Percentiles rank a stretch among this genome's conserved stretches.
Conservation (phyloP, 1,284 basidiomycete genomes). For the Amylostereum areolatum region DNA sequence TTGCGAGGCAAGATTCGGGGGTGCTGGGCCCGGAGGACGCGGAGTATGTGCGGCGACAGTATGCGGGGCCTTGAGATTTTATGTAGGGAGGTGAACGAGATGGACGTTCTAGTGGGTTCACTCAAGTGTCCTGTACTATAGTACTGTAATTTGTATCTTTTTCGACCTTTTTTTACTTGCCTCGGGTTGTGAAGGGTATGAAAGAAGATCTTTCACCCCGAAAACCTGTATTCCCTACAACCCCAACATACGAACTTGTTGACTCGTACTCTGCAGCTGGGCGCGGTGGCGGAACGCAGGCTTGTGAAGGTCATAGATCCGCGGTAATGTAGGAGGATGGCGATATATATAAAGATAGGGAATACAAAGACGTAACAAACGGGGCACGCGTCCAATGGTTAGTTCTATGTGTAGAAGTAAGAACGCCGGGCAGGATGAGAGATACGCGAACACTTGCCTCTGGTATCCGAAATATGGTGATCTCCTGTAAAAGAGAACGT, state of each 20-base stretch:
- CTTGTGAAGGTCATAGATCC: background rate
- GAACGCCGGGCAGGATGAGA: background rate
- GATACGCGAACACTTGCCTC: constrained; percentile 39
- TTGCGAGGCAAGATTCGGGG: constrained; percentile 4
- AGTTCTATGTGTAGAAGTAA: background rate
- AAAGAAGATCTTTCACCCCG: too few relatives aligned
- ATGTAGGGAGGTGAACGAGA: too few relatives aligned
- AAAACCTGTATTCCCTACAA: too few relatives aligned
- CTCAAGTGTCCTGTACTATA: background rate
- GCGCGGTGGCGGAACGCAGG: too few relatives aligned
- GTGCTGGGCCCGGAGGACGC: constrained; percentile 5
- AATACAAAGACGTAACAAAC: background rate
- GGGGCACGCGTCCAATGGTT: background rate
- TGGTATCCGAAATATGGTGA: constrained; percentile 71
- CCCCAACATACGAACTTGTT: too few relatives aligned
- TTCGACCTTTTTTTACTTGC: too few relatives aligned
- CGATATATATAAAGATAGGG: constrained; percentile 1
- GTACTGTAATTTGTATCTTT: too few relatives aligned
- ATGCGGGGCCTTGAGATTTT: background rate
- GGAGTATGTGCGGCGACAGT: constrained; percentile 2
- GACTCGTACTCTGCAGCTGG: too few relatives aligned
- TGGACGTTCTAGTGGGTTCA: background rate
- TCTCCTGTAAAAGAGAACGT: constrained; percentile 39
- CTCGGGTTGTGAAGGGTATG: too few relatives aligned
- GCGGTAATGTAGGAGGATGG: background rate